phyloP scores from a whole-genome alignment of 1,284 basidiomycete genomes.

The Porodaedalea pini region DNA sequence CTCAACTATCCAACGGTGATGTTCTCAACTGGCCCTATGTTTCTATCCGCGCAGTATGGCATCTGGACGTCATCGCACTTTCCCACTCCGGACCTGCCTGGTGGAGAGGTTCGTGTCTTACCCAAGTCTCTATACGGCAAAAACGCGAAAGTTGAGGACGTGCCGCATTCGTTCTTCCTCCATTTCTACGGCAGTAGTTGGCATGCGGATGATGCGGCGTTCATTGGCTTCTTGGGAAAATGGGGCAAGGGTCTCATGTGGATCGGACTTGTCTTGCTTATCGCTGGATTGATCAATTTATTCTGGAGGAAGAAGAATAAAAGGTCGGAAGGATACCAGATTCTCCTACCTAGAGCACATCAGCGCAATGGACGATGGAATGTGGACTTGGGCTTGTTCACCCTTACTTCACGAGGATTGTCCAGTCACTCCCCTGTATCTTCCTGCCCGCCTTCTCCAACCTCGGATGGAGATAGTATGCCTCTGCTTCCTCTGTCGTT shows the following conservation, averaged over 20 bases:
- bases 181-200: slow-evolving; percentile 98
- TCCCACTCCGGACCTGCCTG: slow-evolving; percentile 46
- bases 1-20: slow-evolving; percentile 99
- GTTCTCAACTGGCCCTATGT: slow-evolving; percentile 98
- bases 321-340: slow-evolving; percentile 63
- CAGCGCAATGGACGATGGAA: slow-evolving; percentile 69
- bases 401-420: slow-evolving; percentile 36
- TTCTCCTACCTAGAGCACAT: slow-evolving; percentile 67
- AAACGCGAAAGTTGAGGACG: slow-evolving; percentile 82
- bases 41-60: slow-evolving; percentile 84
- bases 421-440: slow-evolving; percentile 47
- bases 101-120: slow-evolving; percentile 78
- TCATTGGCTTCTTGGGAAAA: slow-evolving; percentile 83
- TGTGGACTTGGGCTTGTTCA: slow-evolving; percentile 61
- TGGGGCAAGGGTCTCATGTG: slow-evolving; percentile 88
- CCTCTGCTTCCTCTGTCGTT: slow-evolving; percentile 63
- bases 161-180: slow-evolving; percentile 89
- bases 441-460: slow-evolving; percentile 37
- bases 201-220: slow-evolving; percentile 92
- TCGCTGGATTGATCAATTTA: slow-evolving; percentile 66
- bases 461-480: slow-evolving; percentile 49
- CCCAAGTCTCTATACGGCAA: slow-evolving; percentile 96
- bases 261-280: slow-evolving; percentile 68
- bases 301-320: slow-evolving; percentile 45
- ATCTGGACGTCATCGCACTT: slow-evolving; percentile 76